Conservation (phyloP, 2,329 filamentous ascomycete genomes). For the Penicillium sp. region DNA sequence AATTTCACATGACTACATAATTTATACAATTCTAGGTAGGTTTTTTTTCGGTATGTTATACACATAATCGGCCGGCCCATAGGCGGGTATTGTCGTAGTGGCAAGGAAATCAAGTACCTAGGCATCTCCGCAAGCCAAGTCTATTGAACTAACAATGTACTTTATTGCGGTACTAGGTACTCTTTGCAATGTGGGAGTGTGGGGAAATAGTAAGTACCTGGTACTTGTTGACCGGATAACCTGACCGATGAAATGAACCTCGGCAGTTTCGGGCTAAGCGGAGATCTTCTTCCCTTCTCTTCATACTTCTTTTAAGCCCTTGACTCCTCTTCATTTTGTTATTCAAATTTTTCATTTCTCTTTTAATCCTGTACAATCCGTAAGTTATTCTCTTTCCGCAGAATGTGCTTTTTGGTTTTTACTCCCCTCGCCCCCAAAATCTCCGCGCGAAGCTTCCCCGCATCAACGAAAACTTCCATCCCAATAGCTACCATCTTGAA, state of each 20-base stretch:
- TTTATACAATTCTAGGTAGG: no score
- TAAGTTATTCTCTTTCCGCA: conserved; percentile 6
- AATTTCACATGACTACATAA: no score
- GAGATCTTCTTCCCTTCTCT: conserved; percentile 9
- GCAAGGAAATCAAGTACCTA: not conserved
- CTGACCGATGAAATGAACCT: conserved; percentile 15
- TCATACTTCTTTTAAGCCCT: conserved; percentile 1
- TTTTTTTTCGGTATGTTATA: no score
- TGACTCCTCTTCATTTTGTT: conserved; percentile 1
- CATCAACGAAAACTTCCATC: conserved; percentile 10
- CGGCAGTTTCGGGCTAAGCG: conserved; percentile 20
- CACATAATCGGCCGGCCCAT: no score
- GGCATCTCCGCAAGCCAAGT: conserved; percentile 3
- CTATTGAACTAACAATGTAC: not conserved
- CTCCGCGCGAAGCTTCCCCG: conserved; percentile 17
- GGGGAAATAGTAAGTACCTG: conserved; percentile 1
- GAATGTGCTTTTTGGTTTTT: not conserved
- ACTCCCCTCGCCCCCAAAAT: not conserved
- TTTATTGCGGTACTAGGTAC: conserved; percentile 7
- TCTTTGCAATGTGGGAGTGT: fast-evolving
- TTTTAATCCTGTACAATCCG: conserved; percentile 3
- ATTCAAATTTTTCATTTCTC: not conserved
- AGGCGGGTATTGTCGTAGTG: no score
- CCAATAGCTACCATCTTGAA: not conserved
- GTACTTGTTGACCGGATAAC: conserved; percentile 11